Conservation (phyloP, 305 asterid species). For the Withania somnifera region DNA sequence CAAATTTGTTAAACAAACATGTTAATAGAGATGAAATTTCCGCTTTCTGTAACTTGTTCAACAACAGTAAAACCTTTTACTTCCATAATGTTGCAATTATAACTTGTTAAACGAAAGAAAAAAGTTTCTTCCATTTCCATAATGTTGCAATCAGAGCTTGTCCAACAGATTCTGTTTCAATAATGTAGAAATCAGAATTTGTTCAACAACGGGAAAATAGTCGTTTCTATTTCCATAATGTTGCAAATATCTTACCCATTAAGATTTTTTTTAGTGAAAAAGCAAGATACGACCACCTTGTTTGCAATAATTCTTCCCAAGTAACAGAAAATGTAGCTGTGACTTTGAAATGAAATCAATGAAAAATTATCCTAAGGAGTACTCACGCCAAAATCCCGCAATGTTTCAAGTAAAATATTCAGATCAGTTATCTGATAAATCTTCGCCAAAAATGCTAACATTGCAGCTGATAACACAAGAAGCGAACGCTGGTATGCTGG, state of each 20-base stretch:
- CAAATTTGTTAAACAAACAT: not conserved
- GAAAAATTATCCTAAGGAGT: not conserved
- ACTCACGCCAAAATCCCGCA: slow-evolving; percentile 60
- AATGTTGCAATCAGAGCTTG: not conserved
- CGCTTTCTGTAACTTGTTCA: not conserved
- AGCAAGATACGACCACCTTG: not conserved
- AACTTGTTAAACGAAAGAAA: not conserved
- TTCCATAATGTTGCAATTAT: not conserved
- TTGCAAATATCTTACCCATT: not conserved
- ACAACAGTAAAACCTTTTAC: not conserved
- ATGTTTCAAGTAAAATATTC: slow-evolving; percentile 36
- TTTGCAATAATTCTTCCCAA: not conserved
- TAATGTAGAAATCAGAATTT: not conserved
- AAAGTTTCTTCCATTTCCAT: not conserved
- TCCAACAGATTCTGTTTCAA: not conserved
- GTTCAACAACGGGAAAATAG: not conserved
- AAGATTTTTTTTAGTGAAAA: not conserved
- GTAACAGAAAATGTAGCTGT: not conserved
- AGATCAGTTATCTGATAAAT: slow-evolving; percentile 49
- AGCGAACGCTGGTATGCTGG: slow-evolving; percentile 69
- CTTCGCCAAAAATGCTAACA: slow-evolving; percentile 70
- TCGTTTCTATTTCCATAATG: not conserved
- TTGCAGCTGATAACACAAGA: slow-evolving; percentile 63
- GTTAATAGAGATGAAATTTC: not conserved
- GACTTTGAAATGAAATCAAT: not conserved